These are phyloP conservation scores for Colletotrichum sublineola DNA, from an alignment of 2,329 filamentous ascomycete species.

Conservation along the genomic window DNA sequence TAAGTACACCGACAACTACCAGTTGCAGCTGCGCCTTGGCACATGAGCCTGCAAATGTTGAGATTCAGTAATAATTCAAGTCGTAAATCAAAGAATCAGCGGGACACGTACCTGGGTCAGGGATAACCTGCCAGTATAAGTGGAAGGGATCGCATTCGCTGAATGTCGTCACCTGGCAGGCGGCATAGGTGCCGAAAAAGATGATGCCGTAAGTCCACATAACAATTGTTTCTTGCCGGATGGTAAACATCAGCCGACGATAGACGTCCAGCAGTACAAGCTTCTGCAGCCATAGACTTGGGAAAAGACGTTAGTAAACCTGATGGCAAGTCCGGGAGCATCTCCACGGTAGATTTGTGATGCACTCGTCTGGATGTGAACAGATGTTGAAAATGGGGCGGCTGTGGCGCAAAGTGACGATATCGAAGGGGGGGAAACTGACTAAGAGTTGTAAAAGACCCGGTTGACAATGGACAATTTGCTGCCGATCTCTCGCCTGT, in stretches of 20 bases:
- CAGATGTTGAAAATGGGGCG: conserved; percentile 5
- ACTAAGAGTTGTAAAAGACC: conserved; percentile 53
- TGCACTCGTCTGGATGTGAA: conserved; percentile 16
- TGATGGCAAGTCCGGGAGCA: background rate
- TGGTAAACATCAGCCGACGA: conserved; percentile 45
- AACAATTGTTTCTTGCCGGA: conserved; percentile 45
- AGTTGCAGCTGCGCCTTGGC: conserved; percentile 51
- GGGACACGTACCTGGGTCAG: conserved; percentile 49
- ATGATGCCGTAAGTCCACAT: conserved; percentile 47
- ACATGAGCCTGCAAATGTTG: conserved; percentile 44
- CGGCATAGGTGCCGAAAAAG: conserved; percentile 49
- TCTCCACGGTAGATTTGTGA: conserved; percentile 19
- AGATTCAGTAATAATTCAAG: background rate
- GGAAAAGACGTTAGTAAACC: conserved; percentile 10
- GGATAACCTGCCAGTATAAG: conserved; percentile 70
- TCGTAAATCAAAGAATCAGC: conserved; percentile 1
- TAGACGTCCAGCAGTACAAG: conserved; percentile 48
- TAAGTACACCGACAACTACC: conserved; percentile 50
- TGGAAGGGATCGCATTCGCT: conserved; percentile 59
- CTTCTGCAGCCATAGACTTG: conserved; percentile 49
- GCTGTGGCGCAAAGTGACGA: conserved; percentile 7
- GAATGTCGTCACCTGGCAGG: conserved; percentile 51
- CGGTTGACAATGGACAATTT: conserved; percentile 51
- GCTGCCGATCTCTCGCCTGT: conserved; percentile 51
- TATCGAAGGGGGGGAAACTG: conserved; percentile 44